Conservation (phyloP, 495 filamentous ascomycete species). For the Aspergillus funiculosus region DNA sequence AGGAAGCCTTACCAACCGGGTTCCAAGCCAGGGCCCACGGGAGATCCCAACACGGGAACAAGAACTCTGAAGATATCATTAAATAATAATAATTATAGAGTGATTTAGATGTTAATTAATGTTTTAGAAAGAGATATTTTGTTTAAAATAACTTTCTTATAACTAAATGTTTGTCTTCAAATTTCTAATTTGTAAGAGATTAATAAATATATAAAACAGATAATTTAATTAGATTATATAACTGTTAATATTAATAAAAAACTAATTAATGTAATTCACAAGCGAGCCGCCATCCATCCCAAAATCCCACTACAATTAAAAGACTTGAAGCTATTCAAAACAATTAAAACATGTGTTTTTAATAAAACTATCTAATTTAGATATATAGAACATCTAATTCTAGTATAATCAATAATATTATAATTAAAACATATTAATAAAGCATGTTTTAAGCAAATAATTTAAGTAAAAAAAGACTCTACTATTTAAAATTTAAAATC, state of each 20-base stretch:
- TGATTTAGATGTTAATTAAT: neutral
- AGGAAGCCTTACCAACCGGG: too few relatives aligned
- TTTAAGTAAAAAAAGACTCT: neutral
- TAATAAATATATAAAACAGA: neutral
- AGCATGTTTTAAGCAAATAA: neutral
- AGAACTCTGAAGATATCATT: too few relatives aligned
- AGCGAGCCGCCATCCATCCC: too few relatives aligned
- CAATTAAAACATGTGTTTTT: too few relatives aligned
- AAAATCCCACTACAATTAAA: too few relatives aligned
- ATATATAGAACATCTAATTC: neutral
- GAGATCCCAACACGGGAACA: too few relatives aligned
- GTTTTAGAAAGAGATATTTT: neutral
- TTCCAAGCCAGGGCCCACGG: too few relatives aligned
- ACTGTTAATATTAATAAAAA: neutral
- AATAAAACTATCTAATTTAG: too few relatives aligned
- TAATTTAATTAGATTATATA: neutral
- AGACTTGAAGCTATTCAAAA: too few relatives aligned
- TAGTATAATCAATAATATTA: neutral
- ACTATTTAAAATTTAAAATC: neutral
- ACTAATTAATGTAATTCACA: too few relatives aligned
- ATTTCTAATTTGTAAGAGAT: neutral
- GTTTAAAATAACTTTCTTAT: neutral
- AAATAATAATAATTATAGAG: too few relatives aligned
- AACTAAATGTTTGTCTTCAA: neutral
- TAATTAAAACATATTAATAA: neutral